These are phyloP conservation scores for Cercospora sesami DNA, from an alignment of 2,329 filamentous ascomycete species.

Conservation along the genomic window DNA sequence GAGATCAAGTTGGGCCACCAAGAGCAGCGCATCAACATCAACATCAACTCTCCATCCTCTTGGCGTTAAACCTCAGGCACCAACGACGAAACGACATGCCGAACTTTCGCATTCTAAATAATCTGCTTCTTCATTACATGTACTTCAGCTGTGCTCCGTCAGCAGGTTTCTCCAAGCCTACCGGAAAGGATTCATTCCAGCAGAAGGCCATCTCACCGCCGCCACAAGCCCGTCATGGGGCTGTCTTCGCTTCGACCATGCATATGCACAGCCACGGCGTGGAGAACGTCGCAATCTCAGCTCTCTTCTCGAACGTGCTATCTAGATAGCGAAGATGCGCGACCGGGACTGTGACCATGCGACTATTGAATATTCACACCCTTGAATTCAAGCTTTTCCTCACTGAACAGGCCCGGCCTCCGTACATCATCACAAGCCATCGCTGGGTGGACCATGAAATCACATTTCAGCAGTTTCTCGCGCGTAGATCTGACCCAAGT, in stretches of 20 bases:
- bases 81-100: too few species aligned
- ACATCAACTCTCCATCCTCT: too few species aligned
- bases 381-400: background rate
- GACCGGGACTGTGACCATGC: background rate
- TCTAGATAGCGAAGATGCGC: background rate
- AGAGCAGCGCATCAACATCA: too few species aligned
- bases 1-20: too few species aligned
- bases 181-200: too few species aligned
- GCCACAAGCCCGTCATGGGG: background rate
- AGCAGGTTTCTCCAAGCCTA: too few species aligned
- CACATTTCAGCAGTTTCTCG: background rate
- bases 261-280: background rate
- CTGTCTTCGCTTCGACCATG: background rate
- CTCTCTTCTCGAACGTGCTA: background rate
- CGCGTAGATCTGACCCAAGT: background rate
- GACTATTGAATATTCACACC: background rate
- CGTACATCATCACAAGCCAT: background rate
- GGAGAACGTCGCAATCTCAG: background rate
- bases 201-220: background rate
- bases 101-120: too few species aligned
- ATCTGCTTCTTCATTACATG: too few species aligned
- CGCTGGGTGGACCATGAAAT: background rate
- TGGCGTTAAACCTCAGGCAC: too few species aligned
- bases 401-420: background rate
- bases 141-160: too few species aligned